phyloP scores from a whole-genome alignment of 2,329 filamentous ascomycete genomes.

The Myriangium duriaei region DNA sequence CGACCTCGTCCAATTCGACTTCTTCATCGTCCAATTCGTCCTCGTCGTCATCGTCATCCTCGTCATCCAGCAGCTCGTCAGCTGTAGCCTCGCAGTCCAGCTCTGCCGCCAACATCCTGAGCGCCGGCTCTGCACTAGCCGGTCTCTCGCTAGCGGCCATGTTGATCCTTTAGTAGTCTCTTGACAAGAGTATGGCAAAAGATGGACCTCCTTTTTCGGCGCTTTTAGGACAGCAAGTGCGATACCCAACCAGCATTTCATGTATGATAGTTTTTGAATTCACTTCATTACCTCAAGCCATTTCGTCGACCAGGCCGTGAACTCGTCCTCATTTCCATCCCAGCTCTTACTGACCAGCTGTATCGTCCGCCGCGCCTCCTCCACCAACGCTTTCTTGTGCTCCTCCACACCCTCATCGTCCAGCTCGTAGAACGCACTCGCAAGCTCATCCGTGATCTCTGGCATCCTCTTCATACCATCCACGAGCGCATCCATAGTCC shows the following conservation, averaged over 20 bases:
- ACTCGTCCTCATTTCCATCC: conserved; percentile 58
- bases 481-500: conserved; percentile 43
- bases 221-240: conserved; percentile 7
- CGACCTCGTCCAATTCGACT: background rate
- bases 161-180: conserved; percentile 8
- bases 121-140: conserved; percentile 2
- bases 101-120: conserved; percentile 7
- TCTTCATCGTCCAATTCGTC: conserved; percentile 8
- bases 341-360: conserved; percentile 48
- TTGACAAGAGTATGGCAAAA: too few species aligned
- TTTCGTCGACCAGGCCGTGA: conserved; percentile 60
- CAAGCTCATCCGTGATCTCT: conserved; percentile 57
- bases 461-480: conserved; percentile 47
- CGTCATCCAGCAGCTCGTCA: conserved; percentile 3
- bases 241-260: conserved; percentile 2
- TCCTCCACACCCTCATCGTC: conserved; percentile 46
- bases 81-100: background rate
- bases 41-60: conserved; percentile 12
- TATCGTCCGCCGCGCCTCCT: conserved; percentile 44
- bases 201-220: too few species aligned
- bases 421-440: conserved; percentile 59
- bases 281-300: conserved; percentile 30
- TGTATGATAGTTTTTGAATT: background rate
- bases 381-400: conserved; percentile 47
- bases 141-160: conserved; percentile 9